These are phyloP conservation scores for Sugiyamaella floridensis DNA, from an alignment of 805 yeast genomes.

Conservation along the genomic window DNA sequence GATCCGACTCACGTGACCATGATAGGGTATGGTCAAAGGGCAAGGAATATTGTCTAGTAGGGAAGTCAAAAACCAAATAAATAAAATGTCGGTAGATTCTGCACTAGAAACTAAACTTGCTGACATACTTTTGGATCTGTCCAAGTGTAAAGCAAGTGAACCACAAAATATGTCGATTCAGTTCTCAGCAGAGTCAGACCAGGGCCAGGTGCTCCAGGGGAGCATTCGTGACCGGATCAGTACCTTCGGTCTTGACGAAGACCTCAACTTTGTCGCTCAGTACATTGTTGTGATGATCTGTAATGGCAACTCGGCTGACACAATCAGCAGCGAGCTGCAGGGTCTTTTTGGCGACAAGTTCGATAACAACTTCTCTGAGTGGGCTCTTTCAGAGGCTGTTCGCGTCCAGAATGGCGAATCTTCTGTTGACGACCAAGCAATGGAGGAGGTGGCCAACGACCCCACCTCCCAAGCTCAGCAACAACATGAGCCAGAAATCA, in stretches of 20 bases:
- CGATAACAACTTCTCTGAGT: slow-evolving; percentile 16
- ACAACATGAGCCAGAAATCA: not conserved
- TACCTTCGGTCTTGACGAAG: slow-evolving; percentile 22
- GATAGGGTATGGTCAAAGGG: no score
- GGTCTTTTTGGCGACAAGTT: slow-evolving; percentile 25
- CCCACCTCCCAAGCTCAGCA: not conserved
- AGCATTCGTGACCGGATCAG: slow-evolving; percentile 16
- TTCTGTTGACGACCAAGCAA: not conserved
- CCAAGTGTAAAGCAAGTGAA: not conserved
- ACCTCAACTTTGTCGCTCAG: slow-evolving; percentile 24
- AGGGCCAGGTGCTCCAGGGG: slow-evolving; percentile 17
- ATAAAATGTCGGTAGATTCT: not conserved
- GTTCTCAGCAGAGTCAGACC: slow-evolving; percentile 7
- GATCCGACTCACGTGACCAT: no score
- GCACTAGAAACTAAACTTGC: not conserved
- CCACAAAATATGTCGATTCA: not conserved
- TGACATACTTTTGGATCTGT: not conserved
- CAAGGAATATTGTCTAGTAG: not conserved
- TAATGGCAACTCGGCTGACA: slow-evolving; percentile 19
- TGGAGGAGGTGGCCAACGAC: not conserved
- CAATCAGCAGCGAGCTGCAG: slow-evolving; percentile 20
- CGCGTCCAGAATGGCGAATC: slow-evolving; percentile 5
- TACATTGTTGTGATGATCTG: slow-evolving; percentile 25
- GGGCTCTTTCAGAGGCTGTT: slow-evolving; percentile 20
- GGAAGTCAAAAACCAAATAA: not conserved